Evolutionary conservation across 2,329 filamentous ascomycete species (phyloP).

Genomic region (Sporothrix schenckii): DNA sequence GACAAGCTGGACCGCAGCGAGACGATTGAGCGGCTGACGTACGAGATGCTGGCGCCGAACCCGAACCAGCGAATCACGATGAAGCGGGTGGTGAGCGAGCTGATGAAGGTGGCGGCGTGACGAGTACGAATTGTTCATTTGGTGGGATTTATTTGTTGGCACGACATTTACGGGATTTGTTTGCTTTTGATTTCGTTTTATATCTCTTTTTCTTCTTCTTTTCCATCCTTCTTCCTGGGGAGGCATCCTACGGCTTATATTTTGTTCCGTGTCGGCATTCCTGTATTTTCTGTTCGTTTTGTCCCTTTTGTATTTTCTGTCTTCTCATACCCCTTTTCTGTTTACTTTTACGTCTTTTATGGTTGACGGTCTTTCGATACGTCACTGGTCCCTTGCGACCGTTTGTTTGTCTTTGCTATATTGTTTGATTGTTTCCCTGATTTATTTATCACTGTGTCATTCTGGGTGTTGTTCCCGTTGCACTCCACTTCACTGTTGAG

Average conservation of each 20-base stretch:
- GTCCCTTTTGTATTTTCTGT: not conserved
- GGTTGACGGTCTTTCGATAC: not conserved
- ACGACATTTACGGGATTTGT: conserved; percentile 16
- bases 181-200: not conserved
- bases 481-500: not conserved
- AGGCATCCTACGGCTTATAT: conserved; percentile 14
- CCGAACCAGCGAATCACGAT: conserved; percentile 58
- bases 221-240: not conserved
- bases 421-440: not conserved
- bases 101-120: conserved; percentile 38
- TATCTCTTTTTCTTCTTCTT: conserved; percentile 7
- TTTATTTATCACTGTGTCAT: not conserved
- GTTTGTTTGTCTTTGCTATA: not conserved
- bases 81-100: conserved; percentile 53
- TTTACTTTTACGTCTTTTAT: not conserved
- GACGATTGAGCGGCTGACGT: conserved; percentile 55
- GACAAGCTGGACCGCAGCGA: conserved; percentile 52
- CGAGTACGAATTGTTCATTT: not conserved
- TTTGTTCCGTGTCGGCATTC: not conserved
- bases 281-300: not conserved
- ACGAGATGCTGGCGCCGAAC: conserved; percentile 58
- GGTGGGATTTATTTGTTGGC: not conserved
- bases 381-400: not conserved
- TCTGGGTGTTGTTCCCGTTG: not conserved
- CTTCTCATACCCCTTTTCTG: conserved; percentile 25